Percentiles rank a stretch among this genome's conserved stretches.
These are phyloP conservation scores for Boeremia lycopersici DNA, from an alignment of 2,329 filamentous ascomycete species.

Conservation along the genomic window DNA sequence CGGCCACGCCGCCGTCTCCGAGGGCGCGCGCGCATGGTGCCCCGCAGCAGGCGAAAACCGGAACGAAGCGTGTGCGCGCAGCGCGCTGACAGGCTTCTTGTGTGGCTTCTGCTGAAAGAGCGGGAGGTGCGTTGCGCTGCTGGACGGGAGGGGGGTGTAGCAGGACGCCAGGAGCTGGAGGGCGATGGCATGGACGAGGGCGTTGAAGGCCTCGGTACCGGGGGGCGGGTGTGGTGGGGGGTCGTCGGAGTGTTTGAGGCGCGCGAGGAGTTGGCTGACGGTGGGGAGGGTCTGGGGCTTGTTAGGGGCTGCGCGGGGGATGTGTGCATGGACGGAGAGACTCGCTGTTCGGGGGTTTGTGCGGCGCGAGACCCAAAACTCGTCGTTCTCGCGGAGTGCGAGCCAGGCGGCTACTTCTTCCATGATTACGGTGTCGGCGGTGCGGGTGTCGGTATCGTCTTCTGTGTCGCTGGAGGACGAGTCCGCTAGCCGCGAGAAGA, in stretches of 20 bases:
- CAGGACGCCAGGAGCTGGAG: conserved; percentile 34
- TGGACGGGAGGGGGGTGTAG: conserved; percentile 24
- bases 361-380: conserved; percentile 18
- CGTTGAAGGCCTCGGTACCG: conserved; percentile 13
- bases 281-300: background rate
- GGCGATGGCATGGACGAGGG: conserved; percentile 26
- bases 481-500: background rate
- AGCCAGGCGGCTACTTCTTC: conserved; percentile 29
- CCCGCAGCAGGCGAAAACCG: conserved; percentile 34
- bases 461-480: background rate
- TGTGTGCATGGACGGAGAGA: no score
- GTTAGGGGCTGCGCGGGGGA: no score
- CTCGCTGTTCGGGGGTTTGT: background rate
- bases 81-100: conserved; percentile 18
- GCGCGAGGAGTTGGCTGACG: background rate
- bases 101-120: conserved; percentile 7
- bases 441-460: background rate
- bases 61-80: conserved; percentile 25
- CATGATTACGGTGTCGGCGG: conserved; percentile 21
- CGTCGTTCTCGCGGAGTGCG: conserved; percentile 20
- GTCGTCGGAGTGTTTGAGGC: background rate
- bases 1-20: conserved; percentile 28
- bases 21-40: conserved; percentile 31
- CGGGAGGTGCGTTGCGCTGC: conserved; percentile 18
- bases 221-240: background rate